These are phyloP conservation scores for Pythium guiyangense DNA, from an alignment of 352 stramenopile species.

Conservation along the genomic window DNA sequence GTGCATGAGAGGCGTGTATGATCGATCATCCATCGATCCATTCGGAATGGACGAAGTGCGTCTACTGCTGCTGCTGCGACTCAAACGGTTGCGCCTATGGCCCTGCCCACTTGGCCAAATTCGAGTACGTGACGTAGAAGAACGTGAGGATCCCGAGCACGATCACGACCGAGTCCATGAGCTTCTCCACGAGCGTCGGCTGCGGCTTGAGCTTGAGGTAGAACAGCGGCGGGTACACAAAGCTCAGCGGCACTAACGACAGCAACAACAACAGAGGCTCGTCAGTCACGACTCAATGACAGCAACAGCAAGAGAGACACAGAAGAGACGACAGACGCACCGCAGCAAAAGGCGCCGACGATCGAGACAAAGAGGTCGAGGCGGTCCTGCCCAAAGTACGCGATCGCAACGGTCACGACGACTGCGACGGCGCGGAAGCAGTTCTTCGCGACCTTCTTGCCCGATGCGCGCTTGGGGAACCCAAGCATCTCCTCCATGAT, in stretches of 20 bases:
- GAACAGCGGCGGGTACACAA: constrained; percentile 78
- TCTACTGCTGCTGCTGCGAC: too few relatives aligned
- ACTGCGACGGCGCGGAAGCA: constrained; percentile 61
- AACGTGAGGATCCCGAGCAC: constrained; percentile 66
- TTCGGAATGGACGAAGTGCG: too few relatives aligned
- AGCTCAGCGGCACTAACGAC: constrained; percentile 80
- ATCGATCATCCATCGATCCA: too few relatives aligned
- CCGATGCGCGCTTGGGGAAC: constrained; percentile 58
- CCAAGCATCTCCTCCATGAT: constrained; percentile 84
- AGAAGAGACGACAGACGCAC: too few relatives aligned
- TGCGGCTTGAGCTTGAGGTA: constrained; percentile 68
- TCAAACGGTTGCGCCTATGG: too few relatives aligned
- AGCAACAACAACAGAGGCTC: too few relatives aligned
- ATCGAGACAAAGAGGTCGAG: constrained; percentile 84
- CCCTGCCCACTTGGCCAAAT: constrained; percentile 54
- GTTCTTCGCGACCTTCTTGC: constrained; percentile 73
- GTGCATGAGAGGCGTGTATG: too few relatives aligned
- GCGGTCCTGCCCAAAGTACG: constrained; percentile 68
- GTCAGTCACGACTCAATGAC: too few relatives aligned
- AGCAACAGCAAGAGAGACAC: too few relatives aligned
- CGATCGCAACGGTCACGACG: constrained; percentile 56
- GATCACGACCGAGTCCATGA: constrained; percentile 56
- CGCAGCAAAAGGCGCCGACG: constrained; percentile 77
- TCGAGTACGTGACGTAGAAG: constrained; percentile 81
- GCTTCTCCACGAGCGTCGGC: constrained; percentile 35